Evolutionary conservation across 1,139 yeast genomes (phyloP).

Genomic region (Blastobotrys niveus): DNA sequence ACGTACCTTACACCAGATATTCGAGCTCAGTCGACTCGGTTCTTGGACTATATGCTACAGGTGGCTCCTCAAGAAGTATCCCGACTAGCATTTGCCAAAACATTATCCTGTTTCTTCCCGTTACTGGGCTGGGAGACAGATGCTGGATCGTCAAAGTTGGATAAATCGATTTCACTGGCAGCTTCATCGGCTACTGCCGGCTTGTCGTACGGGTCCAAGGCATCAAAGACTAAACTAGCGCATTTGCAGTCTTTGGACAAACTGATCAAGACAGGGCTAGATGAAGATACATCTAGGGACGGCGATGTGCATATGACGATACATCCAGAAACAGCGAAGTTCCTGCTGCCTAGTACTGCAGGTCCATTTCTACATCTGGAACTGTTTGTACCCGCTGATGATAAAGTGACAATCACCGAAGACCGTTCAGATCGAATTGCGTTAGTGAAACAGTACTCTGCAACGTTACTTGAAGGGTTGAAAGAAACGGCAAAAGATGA

Average conservation of each 20-base stretch:
- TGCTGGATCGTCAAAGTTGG: slow-evolving; percentile 9
- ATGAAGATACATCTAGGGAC: slow-evolving; percentile 26
- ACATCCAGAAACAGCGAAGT: slow-evolving; percentile 48
- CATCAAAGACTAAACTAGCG: slow-evolving; percentile 29
- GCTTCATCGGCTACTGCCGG: slow-evolving; percentile 31
- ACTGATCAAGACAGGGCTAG: slow-evolving; percentile 29
- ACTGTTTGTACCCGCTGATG: slow-evolving; percentile 39
- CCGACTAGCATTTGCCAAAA: slow-evolving; percentile 35
- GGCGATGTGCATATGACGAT: slow-evolving; percentile 10
- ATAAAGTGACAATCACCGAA: slow-evolving; percentile 37
- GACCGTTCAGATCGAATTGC: slow-evolving; percentile 60
- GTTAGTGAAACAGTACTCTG: slow-evolving; percentile 48
- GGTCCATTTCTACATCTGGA: slow-evolving; percentile 58
- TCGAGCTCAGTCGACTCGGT: slow-evolving; percentile 63
- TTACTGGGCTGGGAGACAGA: slow-evolving; percentile 36
- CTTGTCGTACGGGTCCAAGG: slow-evolving; percentile 31
- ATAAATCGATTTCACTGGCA: slow-evolving; percentile 15
- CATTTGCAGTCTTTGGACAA: slow-evolving; percentile 30
- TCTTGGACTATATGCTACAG: slow-evolving; percentile 50
- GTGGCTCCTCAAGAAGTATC: slow-evolving; percentile 27
- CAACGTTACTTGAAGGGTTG: slow-evolving; percentile 49
- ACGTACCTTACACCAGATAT: slow-evolving; percentile 78
- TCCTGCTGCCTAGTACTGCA: slow-evolving; percentile 49
- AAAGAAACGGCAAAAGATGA: slow-evolving; percentile 57
- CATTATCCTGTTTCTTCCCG: slow-evolving; percentile 37